Base-by-base conservation (phyloP, 495 filamentous ascomycete genomes). In the Durotheca rogersii region DNA sequence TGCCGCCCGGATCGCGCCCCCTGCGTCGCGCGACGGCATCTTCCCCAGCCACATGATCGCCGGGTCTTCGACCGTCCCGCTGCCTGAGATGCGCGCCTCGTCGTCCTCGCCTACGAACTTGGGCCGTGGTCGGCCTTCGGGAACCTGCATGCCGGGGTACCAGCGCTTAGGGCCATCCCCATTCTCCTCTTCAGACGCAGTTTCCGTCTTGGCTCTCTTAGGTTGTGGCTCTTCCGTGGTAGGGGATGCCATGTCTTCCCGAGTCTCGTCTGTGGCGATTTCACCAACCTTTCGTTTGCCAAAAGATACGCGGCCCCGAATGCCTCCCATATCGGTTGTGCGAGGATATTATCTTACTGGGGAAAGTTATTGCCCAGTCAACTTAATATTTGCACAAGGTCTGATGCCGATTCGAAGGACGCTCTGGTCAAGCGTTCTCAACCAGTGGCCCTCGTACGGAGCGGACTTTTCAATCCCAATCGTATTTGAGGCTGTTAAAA, bases 141-240 rank as follows among this genome's bases (percentile, higher is more conserved):
- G 56, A n/a, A 60, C 43, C 6, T 48, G 46, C 51, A 56, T 60
- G 17, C 19, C 51, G 10, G 12, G 3, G 21, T 40, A 23, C 56
- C 56, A 56, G 7, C 18, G 23, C 17, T 43, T 21, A 15, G 11
- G 17, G 16, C 2, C 1, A 11, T 34, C 3, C 10, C 21, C 10
- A 9, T 9, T 27, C 23, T 27, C 23, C 23, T 27, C 23, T 9
- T 27, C 4, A 4, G 23, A 27, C 9, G 4, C 4, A 9, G 9
- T 4, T 27, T 43, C 44, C 7, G 6, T 3, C 21, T 46, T 51
- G 19, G 16, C 5, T 21, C 15, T 55, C 17, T 55, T 56, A 4
- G 23, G 7, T 16, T 6, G 11, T 34, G 41, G 39, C 3, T 37
- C 47, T 17, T 27, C 31, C 10, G 35, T 11, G 38, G 6, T 11